Conservation (phyloP, 768 basidiomycete species). For the Boletus barrowsii region DNA sequence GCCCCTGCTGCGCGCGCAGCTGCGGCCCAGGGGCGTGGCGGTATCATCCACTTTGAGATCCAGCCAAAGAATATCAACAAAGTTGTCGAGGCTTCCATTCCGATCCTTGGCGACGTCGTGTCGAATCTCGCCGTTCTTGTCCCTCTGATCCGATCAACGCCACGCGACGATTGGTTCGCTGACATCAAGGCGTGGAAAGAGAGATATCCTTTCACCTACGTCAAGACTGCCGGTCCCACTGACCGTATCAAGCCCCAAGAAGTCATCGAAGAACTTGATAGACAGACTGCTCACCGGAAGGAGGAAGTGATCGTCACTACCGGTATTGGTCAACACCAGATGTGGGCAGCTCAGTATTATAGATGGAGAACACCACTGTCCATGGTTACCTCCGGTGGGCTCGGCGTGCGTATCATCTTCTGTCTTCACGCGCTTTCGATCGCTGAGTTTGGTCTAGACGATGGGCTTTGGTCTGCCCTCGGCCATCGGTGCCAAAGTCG, state of each 20-base stretch:
- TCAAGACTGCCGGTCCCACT: slow-evolving; percentile 52
- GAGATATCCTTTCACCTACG: slow-evolving; percentile 87
- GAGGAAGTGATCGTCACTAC: slow-evolving; percentile 86
- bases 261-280: slow-evolving; percentile 89
- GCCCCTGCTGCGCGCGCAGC: slow-evolving; percentile 90
- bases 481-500: slow-evolving; percentile 96
- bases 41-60: slow-evolving; percentile 99
- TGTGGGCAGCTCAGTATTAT: slow-evolving; percentile 98
- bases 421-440: background rate
- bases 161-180: slow-evolving; percentile 77
- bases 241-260: slow-evolving; percentile 92
- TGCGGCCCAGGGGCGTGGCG: slow-evolving; percentile 80
- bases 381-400: slow-evolving; percentile 91
- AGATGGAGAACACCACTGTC: slow-evolving; percentile 86
- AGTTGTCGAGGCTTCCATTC: slow-evolving; percentile 91
- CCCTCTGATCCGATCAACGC: slow-evolving; percentile 63
- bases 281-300: slow-evolving; percentile 74
- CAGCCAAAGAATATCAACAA: slow-evolving; percentile 99
- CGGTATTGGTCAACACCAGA: slow-evolving; percentile 98
- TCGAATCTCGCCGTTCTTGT: slow-evolving; percentile 79
- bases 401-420: slow-evolving; percentile 63
- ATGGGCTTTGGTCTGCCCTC: slow-evolving; percentile 98
- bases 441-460: slow-evolving; percentile 49
- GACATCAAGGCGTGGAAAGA: slow-evolving; percentile 84
- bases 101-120: slow-evolving; percentile 91